A percentile compares a stretch with the other conserved stretches of the same genome.
phyloP scores from a whole-genome alignment of 164 flowering plant species.

The Magnolia sinica region DNA sequence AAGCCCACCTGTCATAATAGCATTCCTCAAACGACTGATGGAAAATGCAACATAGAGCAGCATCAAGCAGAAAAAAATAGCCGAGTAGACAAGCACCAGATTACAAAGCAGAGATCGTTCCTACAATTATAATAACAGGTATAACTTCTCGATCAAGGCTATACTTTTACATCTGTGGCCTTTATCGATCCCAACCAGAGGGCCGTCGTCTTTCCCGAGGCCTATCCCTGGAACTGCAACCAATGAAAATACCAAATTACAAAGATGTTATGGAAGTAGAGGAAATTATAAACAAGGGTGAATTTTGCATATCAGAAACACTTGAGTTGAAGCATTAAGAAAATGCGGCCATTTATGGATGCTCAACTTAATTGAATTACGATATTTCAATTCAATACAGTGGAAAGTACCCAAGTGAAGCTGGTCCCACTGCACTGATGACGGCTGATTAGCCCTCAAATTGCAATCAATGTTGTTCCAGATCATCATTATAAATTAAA shows the following conservation, averaged over 20 bases:
- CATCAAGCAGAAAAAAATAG: not conserved
- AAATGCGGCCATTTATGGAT: too few relatives aligned
- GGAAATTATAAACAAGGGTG: not conserved
- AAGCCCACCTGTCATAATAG: not conserved
- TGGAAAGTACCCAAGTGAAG: not conserved
- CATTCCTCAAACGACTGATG: not conserved
- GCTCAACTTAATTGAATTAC: too few relatives aligned
- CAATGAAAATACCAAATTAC: slow-evolving; percentile 3
- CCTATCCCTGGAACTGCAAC: slow-evolving; percentile 64
- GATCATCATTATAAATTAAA: too few relatives aligned
- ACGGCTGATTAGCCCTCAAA: too few relatives aligned
- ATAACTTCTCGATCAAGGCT: not conserved
- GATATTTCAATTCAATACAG: not conserved
- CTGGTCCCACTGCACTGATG: too few relatives aligned
- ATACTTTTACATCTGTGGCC: not conserved
- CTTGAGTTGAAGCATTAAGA: too few relatives aligned
- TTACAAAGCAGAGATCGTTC: not conserved
- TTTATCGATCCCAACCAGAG: slow-evolving; percentile 90
- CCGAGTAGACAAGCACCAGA: not conserved
- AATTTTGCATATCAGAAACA: too few relatives aligned
- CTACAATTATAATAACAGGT: slow-evolving; percentile 1
- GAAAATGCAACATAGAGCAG: not conserved
- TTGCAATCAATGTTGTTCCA: too few relatives aligned
- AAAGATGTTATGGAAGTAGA: not conserved
- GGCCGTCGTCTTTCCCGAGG: slow-evolving; percentile 81